These are phyloP conservation scores for Vitis riparia DNA, from an alignment of 164 flowering plant species.

Conservation along the genomic window DNA sequence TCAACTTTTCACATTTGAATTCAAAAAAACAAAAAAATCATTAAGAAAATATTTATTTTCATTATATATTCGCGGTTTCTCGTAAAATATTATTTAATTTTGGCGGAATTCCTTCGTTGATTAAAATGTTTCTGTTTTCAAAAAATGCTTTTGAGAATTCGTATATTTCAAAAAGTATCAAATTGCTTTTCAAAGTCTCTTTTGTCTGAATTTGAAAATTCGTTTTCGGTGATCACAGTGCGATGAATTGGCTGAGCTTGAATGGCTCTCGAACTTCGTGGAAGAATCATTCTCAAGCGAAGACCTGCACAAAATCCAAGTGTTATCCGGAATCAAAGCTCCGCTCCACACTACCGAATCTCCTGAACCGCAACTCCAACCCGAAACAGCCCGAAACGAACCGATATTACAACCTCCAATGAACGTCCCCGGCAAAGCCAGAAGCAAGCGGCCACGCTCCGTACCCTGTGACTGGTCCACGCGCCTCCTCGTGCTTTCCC, in stretches of 20 bases:
- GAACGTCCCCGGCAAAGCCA: slow-evolving; percentile 79
- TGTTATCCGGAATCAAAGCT: neutral
- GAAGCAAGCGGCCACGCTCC: slow-evolving; percentile 88
- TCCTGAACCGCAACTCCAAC: slow-evolving; percentile 32
- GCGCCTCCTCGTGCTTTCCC: slow-evolving; percentile 56
- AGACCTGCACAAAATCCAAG: slow-evolving; percentile 41
- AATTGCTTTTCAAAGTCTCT: no score
- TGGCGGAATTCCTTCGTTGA: no score
- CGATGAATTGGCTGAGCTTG: slow-evolving; percentile 87
- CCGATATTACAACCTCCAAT: slow-evolving; percentile 49
- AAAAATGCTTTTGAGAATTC: no score
- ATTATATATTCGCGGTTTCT: no score
- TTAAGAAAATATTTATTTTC: no score
- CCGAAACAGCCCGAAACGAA: slow-evolving; percentile 8
- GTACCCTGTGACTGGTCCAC: slow-evolving; percentile 83
- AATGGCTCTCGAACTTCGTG: slow-evolving; percentile 93
- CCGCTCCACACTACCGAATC: slow-evolving; percentile 37
- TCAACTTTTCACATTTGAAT: no score
- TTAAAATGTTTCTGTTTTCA: no score
- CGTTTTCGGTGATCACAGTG: slow-evolving; percentile 41
- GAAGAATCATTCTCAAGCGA: slow-evolving; percentile 87
- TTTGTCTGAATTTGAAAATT: neutral
- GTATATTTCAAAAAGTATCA: no score
- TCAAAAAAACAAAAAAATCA: no score
- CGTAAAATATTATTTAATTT: no score